These are phyloP conservation scores for Aegilops tauschii DNA, from an alignment of 176 grass and related monocot species.

Conservation along the genomic window DNA sequence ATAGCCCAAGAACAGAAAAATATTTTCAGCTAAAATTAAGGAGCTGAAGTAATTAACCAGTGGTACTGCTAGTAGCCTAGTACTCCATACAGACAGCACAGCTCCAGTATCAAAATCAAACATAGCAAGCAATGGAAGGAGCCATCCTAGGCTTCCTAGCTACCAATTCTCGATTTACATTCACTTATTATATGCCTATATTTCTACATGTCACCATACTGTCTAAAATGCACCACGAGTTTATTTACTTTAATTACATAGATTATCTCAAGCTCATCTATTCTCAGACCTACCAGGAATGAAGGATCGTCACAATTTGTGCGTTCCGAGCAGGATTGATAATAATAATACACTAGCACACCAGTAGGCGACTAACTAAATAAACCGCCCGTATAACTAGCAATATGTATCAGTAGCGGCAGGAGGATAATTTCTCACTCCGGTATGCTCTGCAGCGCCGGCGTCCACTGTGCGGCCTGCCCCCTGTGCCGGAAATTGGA, in stretches of 20 bases:
- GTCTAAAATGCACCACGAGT: neutral
- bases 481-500: conserved; percentile 26
- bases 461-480: conserved; percentile 43
- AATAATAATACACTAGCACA: neutral
- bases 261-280: neutral
- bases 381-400: neutral
- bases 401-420: neutral
- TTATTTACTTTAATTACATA: neutral
- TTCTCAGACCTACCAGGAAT: neutral
- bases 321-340: neutral
- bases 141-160: neutral
- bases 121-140: neutral
- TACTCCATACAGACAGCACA: neutral
- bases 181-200: neutral
- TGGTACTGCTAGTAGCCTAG: neutral
- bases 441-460: conserved; percentile 62
- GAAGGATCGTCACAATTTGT: neutral
- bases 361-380: neutral
- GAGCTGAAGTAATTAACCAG: neutral
- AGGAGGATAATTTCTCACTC: conserved; percentile 32
- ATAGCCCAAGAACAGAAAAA: neutral
- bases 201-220: neutral
- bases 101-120: neutral
- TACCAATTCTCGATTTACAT: neutral
- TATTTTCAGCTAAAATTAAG: neutral